phyloP scores from a whole-genome alignment of 768 basidiomycete genomes.

The Pleurotus pulmonarius region DNA sequence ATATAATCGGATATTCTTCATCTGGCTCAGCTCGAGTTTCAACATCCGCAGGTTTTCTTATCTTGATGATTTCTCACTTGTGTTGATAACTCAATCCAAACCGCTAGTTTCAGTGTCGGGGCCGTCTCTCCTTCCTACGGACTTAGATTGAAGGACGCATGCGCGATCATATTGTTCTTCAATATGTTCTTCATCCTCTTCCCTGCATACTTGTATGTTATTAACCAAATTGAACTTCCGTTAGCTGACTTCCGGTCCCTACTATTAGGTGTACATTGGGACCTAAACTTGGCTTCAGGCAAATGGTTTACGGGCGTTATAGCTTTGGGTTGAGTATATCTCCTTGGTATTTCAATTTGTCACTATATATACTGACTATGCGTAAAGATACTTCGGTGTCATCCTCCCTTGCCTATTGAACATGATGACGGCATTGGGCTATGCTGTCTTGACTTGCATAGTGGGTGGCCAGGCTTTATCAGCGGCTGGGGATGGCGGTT shows the following conservation, averaged over 20 bases:
- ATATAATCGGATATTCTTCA: slow-evolving; percentile 68
- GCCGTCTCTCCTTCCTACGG: slow-evolving; percentile 63
- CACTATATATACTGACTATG: slow-evolving; percentile 9
- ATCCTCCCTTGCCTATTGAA: slow-evolving; percentile 61
- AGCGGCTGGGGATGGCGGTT: slow-evolving; percentile 31
- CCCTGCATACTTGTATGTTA: slow-evolving; percentile 58
- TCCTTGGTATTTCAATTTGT: background rate
- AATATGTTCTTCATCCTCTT: slow-evolving; percentile 55
- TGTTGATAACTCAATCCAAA: background rate
- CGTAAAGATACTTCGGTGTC: slow-evolving; percentile 55
- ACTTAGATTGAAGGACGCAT: slow-evolving; percentile 59
- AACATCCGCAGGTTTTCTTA: slow-evolving; percentile 50
- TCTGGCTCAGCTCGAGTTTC: slow-evolving; percentile 72
- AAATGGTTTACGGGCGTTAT: slow-evolving; percentile 69
- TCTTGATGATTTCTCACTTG: background rate
- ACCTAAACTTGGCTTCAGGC: slow-evolving; percentile 79
- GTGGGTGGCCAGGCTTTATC: slow-evolving; percentile 58
- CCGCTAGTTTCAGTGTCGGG: slow-evolving; percentile 58
- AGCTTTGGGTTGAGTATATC: slow-evolving; percentile 28
- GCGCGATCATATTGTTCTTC: too few species aligned
- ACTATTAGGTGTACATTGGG: slow-evolving; percentile 62
- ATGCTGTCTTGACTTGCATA: slow-evolving; percentile 69
- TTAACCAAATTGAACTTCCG: background rate
- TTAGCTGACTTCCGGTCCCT: background rate
- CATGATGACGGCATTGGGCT: slow-evolving; percentile 60